Evolutionary conservation across 495 filamentous ascomycete genomes (phyloP).

Genomic region (Penicillium salamii): DNA sequence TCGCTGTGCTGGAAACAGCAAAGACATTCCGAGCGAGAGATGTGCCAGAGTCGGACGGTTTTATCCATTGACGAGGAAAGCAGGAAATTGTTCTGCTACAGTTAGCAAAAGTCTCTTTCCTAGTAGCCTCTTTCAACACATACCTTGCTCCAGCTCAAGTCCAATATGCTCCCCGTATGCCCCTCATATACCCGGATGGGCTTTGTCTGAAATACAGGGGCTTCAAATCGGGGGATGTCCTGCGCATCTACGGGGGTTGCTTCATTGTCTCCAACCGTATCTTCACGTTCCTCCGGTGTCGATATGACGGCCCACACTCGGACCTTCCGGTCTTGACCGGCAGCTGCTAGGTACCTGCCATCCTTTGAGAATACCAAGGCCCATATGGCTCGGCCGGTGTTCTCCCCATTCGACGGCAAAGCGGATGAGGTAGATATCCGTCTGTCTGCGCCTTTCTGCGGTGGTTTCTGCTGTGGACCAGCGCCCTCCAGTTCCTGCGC

Average conservation of each 20-base stretch:
- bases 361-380: conserved; percentile 90
- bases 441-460: conserved; percentile 17
- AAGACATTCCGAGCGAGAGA: conserved; percentile 79
- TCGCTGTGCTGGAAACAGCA: conserved; percentile 97
- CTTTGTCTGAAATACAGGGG: conserved; percentile 83
- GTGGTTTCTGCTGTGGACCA: conserved; percentile 10
- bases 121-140: conserved; percentile 2
- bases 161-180: conserved; percentile 83
- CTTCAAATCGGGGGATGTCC: conserved; percentile 58
- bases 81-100: conserved; percentile 80
- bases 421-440: conserved; percentile 25
- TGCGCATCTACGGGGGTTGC: conserved; percentile 45
- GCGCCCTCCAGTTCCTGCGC: conserved; percentile 72
- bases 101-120: too few relatives aligned
- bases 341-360: conserved; percentile 86
- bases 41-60: conserved; percentile 93
- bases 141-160: conserved; percentile 95
- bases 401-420: conserved; percentile 34
- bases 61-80: conserved; percentile 98
- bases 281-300: conserved; percentile 71
- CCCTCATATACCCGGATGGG: conserved; percentile 78
- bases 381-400: conserved; percentile 68
- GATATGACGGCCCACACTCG: conserved; percentile 89
- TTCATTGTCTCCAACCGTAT: conserved; percentile 69
- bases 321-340: conserved; percentile 81